Evolutionary conservation across 2,329 filamentous ascomycete species (phyloP), one percentile per base, ranked within the genome.

Genomic region (Epichloe bromicola): DNA sequence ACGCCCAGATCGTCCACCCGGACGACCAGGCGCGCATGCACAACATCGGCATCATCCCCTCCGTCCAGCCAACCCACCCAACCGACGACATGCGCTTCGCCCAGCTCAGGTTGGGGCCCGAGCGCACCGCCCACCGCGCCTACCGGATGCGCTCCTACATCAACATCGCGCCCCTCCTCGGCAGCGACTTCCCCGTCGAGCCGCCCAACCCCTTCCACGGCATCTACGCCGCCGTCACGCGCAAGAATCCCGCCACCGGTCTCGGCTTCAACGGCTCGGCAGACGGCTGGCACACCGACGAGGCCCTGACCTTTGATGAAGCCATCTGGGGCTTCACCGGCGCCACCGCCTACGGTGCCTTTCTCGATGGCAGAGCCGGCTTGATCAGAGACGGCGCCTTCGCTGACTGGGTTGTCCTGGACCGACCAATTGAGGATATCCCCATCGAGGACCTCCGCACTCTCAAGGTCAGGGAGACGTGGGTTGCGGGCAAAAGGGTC

Each of bases 161-260:
- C 2, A 69, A 74, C 23, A 60, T 74, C 12, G 63, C 63, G 0
- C 77, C 78, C 4, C 66, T 85, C 1, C 70, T 87, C 1, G 83
- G 83, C 2, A 84, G 80, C 46, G 83, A 86, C 59, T 86, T 86
- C 57, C 83, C 83, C 38, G 83, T 87, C 7, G 83, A 86, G 61
- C 83, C 82, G 2, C 75, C 82, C 0, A 76, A 79, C 57, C 79
- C 83, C 2, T 83, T 85, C 55, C 75, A 82, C 51, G 83, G 83
- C 17, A 79, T 86, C 39, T 86, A 84, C 57, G 82, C 83, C 3
- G 83, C 83, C 3, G 73, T 84, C 2, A 74, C 81, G 12, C 70
- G 83, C 51, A 74, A 74, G 41, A 80, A 69, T 53, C 83, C 83
- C 1, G 70, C 70, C 44, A 80, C 79, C 0, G 77, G 75, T 0